A percentile compares a stretch with the other conserved stretches of the same genome.
phyloP scores from a whole-genome alignment of 2,329 filamentous ascomycete species.

The Cytospora paraplurivora region DNA sequence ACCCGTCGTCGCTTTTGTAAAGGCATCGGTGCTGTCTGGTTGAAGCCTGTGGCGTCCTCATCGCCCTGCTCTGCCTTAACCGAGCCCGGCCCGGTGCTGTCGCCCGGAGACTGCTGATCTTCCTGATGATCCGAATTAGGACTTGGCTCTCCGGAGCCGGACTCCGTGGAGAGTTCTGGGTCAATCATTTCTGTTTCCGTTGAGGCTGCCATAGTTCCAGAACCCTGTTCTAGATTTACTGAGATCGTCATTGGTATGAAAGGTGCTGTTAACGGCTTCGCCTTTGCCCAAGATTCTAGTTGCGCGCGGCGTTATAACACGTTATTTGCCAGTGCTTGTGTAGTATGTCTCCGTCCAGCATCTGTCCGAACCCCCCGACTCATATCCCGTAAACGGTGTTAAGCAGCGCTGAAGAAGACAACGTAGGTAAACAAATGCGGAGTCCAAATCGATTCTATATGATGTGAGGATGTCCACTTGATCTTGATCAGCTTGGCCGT shows the following conservation, averaged over 20 bases:
- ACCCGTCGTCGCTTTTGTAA: slow-evolving; percentile 78
- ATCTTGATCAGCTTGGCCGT: slow-evolving; percentile 9
- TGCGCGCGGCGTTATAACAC: slow-evolving; percentile 1
- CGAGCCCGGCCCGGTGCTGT: slow-evolving; percentile 15
- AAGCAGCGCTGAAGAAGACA: slow-evolving; percentile 5
- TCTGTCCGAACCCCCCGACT: slow-evolving; percentile 16
- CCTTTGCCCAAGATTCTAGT: not conserved
- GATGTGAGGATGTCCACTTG: slow-evolving; percentile 3
- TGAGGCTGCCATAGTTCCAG: not conserved
- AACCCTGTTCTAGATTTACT: slow-evolving; percentile 1
- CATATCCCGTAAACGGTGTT: slow-evolving; percentile 21
- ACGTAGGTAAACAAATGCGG: not conserved
- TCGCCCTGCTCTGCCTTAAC: slow-evolving; percentile 25
- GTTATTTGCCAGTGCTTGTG: slow-evolving; percentile 17
- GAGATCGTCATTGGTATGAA: not conserved
- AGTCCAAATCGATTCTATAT: slow-evolving; percentile 4
- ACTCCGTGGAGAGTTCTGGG: slow-evolving; percentile 20
- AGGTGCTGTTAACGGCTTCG: slow-evolving; percentile 1
- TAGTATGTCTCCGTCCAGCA: slow-evolving; percentile 18
- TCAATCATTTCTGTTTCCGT: slow-evolving; percentile 18
- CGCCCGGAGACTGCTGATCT: slow-evolving; percentile 30
- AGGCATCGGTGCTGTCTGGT: slow-evolving; percentile 44
- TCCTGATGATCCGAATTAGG: slow-evolving; percentile 46
- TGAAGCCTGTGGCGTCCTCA: slow-evolving; percentile 19
- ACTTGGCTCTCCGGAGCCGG: slow-evolving; percentile 24